These are phyloP conservation scores for Nyctanthes arbortristis DNA, from an alignment of 257 asterid species.

Conservation along the genomic window DNA sequence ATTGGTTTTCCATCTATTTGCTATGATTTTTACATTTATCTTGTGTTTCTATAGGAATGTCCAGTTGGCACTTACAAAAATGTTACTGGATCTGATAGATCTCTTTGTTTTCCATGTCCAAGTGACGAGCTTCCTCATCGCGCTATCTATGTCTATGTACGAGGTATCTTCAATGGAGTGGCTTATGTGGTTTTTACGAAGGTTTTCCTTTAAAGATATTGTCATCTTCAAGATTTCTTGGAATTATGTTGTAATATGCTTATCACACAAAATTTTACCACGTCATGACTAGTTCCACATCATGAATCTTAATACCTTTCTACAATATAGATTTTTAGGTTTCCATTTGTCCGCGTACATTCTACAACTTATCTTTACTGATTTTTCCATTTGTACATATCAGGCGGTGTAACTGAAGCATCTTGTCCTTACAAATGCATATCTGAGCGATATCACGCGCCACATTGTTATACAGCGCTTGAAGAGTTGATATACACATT, in stretches of 20 bases:
- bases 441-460: constrained; percentile 94
- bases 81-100: constrained; percentile 80
- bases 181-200: constrained; percentile 13
- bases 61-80: constrained; percentile 92
- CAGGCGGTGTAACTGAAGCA: constrained; percentile 90
- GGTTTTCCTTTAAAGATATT: constrained; percentile 6
- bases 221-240: constrained; percentile 3
- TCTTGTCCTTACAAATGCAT: constrained; percentile 96
- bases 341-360: constrained; percentile 3
- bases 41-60: constrained; percentile 68
- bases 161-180: constrained; percentile 59
- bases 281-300: constrained; percentile 9
- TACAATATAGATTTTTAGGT: too few relatives aligned
- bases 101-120: constrained; percentile 87
- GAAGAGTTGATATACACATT: constrained; percentile 94
- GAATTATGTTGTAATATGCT: neutral
- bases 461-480: constrained; percentile 93
- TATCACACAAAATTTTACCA: neutral
- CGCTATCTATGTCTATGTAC: constrained; percentile 65
- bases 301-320: too few relatives aligned
- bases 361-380: neutral
- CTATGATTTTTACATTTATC: constrained; percentile 11
- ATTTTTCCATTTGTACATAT: constrained; percentile 28
- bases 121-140: constrained; percentile 78
- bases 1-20: constrained; percentile 3